A percentile compares a stretch with the other conserved stretches of the same genome.
These are phyloP conservation scores for Fistulina hepatica DNA, from an alignment of 1,284 basidiomycete genomes.

Conservation along the genomic window DNA sequence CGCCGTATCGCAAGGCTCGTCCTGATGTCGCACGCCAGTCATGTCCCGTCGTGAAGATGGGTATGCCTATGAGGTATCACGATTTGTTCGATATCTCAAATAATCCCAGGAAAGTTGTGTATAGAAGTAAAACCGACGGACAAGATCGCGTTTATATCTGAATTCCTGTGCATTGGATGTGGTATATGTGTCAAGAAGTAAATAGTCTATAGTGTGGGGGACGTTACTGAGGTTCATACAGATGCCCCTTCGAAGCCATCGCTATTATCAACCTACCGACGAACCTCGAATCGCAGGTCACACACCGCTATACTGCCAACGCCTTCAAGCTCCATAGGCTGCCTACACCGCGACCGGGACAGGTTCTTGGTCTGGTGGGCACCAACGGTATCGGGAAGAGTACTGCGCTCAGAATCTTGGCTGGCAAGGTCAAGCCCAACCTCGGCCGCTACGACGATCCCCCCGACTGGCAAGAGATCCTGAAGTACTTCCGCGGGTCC, in stretches of 20 bases:
- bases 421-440: conserved; percentile 92
- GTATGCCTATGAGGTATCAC: conserved; percentile 34
- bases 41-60: conserved; percentile 98
- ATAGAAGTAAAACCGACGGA: conserved; percentile 91
- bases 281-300: conserved; percentile 87
- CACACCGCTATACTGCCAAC: conserved; percentile 95
- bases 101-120: conserved; percentile 83
- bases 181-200: conserved; percentile 99
- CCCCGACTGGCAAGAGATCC: conserved; percentile 95
- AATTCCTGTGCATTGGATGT: conserved; percentile 93
- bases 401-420: conserved; percentile 89
- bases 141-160: conserved; percentile 96
- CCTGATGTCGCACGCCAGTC: conserved; percentile 40
- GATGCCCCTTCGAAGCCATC: conserved; percentile 96
- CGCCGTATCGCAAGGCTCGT: conserved; percentile 7
- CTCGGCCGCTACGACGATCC: conserved; percentile 90
- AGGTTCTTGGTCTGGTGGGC: conserved; percentile 91
- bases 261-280: conserved; percentile 96
- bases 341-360: conserved; percentile 89
- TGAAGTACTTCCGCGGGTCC: conserved; percentile 95
- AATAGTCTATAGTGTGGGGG: conserved; percentile 21
- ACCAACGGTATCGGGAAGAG: conserved; percentile 99
- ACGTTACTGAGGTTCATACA: conserved; percentile 24
- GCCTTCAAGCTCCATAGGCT: conserved; percentile 96
- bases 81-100: too few species aligned